Evolutionary conservation across 2,329 filamentous ascomycete species (phyloP).

Genomic region (Epichloe typhina): DNA sequence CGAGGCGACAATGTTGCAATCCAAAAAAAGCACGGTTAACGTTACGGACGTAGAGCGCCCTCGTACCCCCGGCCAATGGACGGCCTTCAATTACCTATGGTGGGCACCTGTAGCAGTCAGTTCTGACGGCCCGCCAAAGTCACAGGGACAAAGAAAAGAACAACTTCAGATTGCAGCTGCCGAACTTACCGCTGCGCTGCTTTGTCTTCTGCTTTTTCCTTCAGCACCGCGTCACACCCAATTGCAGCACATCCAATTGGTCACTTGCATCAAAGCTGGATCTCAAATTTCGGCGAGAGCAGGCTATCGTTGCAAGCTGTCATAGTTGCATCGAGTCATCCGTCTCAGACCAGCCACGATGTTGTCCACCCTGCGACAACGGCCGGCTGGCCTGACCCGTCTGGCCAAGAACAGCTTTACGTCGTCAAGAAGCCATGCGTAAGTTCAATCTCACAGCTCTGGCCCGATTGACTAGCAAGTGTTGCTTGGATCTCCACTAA

Average conservation of each 20-base stretch:
- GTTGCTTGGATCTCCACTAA: not conserved
- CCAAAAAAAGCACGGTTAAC: too few species aligned
- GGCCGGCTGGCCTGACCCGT: conserved; percentile 5
- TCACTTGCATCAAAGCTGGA: not conserved
- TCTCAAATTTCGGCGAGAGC: not conserved
- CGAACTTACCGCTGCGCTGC: conserved; percentile 18
- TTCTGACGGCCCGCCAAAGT: conserved; percentile 7
- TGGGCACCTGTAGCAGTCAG: not conserved
- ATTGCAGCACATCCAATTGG: not conserved
- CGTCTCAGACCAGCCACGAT: conserved; percentile 5
- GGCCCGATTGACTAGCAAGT: too few species aligned
- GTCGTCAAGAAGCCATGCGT: conserved; percentile 8
- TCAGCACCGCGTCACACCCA: not conserved
- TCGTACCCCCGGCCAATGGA: conserved; percentile 4
- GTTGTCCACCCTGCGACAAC: conserved; percentile 10
- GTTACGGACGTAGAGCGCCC: too few species aligned
- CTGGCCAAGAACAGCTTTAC: conserved; percentile 8
- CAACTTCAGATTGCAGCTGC: conserved; percentile 10
- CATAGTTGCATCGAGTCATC: not conserved
- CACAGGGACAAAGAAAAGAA: conserved; percentile 17
- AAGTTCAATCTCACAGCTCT: not conserved
- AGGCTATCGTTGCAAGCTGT: not conserved
- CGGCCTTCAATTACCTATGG: conserved; percentile 7
- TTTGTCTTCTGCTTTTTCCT: conserved; percentile 5
- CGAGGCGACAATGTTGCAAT: too few species aligned